These are phyloP conservation scores for Aspergillus baeticus DNA, from an alignment of 495 filamentous ascomycete genomes.

Conservation along the genomic window DNA sequence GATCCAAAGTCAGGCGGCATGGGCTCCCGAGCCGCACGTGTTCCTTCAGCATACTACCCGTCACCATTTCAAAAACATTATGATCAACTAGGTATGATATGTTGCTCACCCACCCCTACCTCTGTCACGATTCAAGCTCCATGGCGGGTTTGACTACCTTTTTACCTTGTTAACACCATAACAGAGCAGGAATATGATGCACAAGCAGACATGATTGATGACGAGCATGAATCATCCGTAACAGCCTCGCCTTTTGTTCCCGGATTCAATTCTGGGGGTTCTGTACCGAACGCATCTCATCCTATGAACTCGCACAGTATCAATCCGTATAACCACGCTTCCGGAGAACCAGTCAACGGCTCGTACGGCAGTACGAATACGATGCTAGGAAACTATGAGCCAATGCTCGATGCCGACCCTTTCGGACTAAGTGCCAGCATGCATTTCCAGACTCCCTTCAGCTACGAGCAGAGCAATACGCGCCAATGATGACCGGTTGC, in stretches of 20 bases:
- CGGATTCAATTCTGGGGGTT: conserved; percentile 48
- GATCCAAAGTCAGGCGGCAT: conserved; percentile 33
- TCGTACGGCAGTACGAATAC: conserved; percentile 57
- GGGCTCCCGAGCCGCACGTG: conserved; percentile 33
- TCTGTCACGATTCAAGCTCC: background rate
- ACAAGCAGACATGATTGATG: conserved; percentile 90
- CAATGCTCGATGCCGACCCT: conserved; percentile 83
- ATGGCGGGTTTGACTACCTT: background rate
- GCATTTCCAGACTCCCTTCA: conserved; percentile 90
- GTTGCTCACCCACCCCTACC: background rate
- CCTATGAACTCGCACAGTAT: conserved; percentile 32
- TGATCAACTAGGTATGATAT: conserved; percentile 90
- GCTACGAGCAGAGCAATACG: conserved; percentile 60
- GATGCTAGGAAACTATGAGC: conserved; percentile 75
- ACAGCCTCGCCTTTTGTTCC: conserved; percentile 68
- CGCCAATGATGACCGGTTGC: conserved; percentile 29
- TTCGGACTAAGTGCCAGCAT: conserved; percentile 90
- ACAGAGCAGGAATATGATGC: conserved; percentile 99
- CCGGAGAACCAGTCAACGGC: conserved; percentile 36
- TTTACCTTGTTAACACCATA: conserved; percentile 22
- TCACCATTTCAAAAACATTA: conserved; percentile 91
- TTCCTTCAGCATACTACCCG: conserved; percentile 67
- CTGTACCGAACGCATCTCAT: conserved; percentile 42
- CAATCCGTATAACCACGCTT: conserved; percentile 38
- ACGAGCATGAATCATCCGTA: conserved; percentile 67